These are phyloP conservation scores for Penicillium herquei DNA, from an alignment of 495 filamentous ascomycete species.

Conservation along the genomic window DNA sequence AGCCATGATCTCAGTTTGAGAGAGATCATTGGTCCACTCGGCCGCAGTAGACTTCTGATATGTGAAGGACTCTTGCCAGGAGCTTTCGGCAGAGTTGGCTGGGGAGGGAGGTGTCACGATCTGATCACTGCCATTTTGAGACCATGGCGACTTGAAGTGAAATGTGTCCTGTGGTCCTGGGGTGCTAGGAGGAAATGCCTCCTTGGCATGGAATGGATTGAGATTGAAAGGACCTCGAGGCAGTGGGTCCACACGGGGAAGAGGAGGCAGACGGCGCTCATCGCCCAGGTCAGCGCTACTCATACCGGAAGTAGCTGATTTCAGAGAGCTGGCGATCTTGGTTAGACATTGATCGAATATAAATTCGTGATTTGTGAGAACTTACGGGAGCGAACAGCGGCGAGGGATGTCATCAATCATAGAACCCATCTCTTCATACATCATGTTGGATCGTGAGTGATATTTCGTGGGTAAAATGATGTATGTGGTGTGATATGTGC, in stretches of 20 bases:
- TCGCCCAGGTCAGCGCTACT: constrained; percentile 26
- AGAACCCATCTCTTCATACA: constrained; percentile 36
- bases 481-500: constrained; percentile 16
- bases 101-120: constrained; percentile 41
- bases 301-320: constrained; percentile 18
- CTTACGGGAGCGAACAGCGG: constrained; percentile 46
- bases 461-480: constrained; percentile 2
- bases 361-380: not conserved
- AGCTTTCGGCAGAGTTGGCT: constrained; percentile 43
- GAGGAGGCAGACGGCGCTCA: constrained; percentile 43
- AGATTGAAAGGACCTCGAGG: constrained; percentile 46
- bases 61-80: constrained; percentile 40
- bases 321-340: constrained; percentile 15
- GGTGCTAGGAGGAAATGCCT: constrained; percentile 34
- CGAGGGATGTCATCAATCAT: constrained; percentile 33
- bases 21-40: constrained; percentile 40
- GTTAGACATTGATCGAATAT: constrained; percentile 1
- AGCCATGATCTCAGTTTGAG: constrained; percentile 34
- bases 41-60: constrained; percentile 26
- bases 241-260: constrained; percentile 41
- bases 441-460: constrained; percentile 18
- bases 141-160: constrained; percentile 39
- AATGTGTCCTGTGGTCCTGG: constrained; percentile 38
- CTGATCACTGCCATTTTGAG: constrained; percentile 23
- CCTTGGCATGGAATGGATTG: constrained; percentile 37